Conservation (phyloP, 495 filamentous ascomycete species). For the Aspergillus kassunensis region DNA sequence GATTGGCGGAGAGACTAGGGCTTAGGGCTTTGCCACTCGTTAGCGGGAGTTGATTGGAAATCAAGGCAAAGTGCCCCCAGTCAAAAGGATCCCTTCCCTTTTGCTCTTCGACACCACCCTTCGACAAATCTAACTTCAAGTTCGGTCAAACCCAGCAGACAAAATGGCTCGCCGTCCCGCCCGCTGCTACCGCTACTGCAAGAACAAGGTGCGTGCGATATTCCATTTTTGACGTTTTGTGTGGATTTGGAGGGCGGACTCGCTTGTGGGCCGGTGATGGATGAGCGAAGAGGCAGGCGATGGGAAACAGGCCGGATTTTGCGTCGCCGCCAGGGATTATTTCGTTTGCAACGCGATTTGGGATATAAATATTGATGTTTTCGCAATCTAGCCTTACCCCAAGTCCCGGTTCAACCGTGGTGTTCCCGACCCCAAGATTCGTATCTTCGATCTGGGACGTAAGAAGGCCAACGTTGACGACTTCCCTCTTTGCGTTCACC, state of each 20-base stretch:
- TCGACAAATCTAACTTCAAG: conserved; percentile 37
- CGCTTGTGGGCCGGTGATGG: conserved; percentile 30
- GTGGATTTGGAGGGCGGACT: conserved; percentile 30
- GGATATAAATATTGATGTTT: not conserved
- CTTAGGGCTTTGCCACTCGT: conserved; percentile 47
- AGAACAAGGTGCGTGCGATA: conserved; percentile 86
- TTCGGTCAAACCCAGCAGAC: conserved; percentile 54
- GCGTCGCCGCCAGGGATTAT: not conserved
- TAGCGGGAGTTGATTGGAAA: conserved; percentile 47
- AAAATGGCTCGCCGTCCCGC: conserved; percentile 98
- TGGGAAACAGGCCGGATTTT: not conserved
- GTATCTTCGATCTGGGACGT: conserved; percentile 98
- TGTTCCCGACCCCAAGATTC: conserved; percentile 99
- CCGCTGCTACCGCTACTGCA: conserved; percentile 99
- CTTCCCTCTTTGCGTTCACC: conserved; percentile 96
- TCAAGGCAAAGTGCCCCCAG: conserved; percentile 40
- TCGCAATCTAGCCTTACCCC: conserved; percentile 74
- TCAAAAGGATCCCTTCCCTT: conserved; percentile 31
- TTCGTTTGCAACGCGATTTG: not conserved
- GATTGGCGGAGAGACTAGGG: conserved; percentile 38
- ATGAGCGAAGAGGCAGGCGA: not conserved
- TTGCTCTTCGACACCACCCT: conserved; percentile 35
- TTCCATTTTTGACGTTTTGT: conserved; percentile 20
- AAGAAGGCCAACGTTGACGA: conserved; percentile 98
- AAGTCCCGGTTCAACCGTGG: conserved; percentile 99